Evolutionary conservation across 2,329 filamentous ascomycete species (phyloP), one percentile per base, ranked within the genome.

Genomic region (Alternaria conjuncta): DNA sequence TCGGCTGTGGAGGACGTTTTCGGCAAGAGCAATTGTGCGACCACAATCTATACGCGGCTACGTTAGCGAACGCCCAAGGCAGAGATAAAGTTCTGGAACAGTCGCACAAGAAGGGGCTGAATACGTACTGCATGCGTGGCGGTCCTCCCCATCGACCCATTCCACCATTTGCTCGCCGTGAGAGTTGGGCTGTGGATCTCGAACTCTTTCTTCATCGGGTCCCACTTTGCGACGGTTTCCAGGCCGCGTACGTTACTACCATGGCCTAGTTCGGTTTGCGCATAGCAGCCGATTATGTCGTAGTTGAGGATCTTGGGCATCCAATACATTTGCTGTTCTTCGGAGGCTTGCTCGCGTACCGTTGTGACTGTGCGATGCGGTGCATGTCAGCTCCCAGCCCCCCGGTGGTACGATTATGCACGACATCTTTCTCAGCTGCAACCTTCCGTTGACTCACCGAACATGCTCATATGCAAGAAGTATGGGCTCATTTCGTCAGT

Each of bases 111-210:
- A 15, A 55, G 28, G 46, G 41, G 54, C 28, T 36, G 20, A 55
- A 55, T 55, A 71, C 73, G 61, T 71, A 78, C 74, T 26, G 84
- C 82, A 78, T 86, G 84, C 59, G 85, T 86, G n/a, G 84, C 85
- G n/a, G 83, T 85, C 23, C 84, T 77, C 2, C 84, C 84, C 76
- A 86, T 79, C 2, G 81, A 81, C 1, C 84, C 85, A 71, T 86
- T 86, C 84, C 85, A 86, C 84, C 84, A 86, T 73, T 86, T 86
- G 67, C 82, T 85, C 2, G 85, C 82, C 1, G 84, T 86, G 20
- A 86, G 71, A 25, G 82, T 83, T 11, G 85, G 85, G 64, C 84
- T 86, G 71, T 86, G 84, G 13, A 86, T 77, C 30, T 83, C 75
- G 61, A 86, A 86, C 32, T 84, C 80, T 62, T 83, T 82, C 6